Evolutionary conservation across 2,329 filamentous ascomycete genomes (phyloP), one percentile per base, ranked within the genome.

Genomic region (Arthrobotrys pseudoclavata): DNA sequence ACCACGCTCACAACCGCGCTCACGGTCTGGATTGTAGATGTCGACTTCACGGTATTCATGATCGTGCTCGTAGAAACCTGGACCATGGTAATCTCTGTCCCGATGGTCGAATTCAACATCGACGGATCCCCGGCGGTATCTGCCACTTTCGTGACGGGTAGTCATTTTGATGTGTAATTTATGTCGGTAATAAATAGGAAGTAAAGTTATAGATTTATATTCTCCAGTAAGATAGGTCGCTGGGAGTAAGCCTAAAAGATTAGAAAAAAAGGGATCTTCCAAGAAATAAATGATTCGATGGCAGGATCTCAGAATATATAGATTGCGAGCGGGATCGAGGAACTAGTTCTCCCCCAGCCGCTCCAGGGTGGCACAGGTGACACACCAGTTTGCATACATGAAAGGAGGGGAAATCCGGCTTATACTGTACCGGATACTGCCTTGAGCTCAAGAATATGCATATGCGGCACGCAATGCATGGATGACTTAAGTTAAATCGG

Each of bases 91-190:
- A 20, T 72, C 69, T n/a, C 63, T 45, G 55, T 79, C 75, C 18
- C 69, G 69, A n/a, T 79, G 69, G 22, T 79, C 75, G 48, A 79
- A 64, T 20, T 72, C 75, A 45, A 79, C 75, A 18, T 79, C 75
- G 37, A 74, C 69, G 31, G 63, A 52, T 34, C 75, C 69, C 47
- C 75, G 53, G n/a, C 75, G 68, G 62, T 42, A 61, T 20, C 29
- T 60, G 63, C 70, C 69, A 24, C 29, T 62, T 47, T 77, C 74
- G 67, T 77, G 37, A 40, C 67, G 74, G 47, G 45, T 63, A 53
- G 67, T 42, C 67, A 70, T 76, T 29, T 40, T 63, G 47, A 67
- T 61, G 7, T 55, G 31, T 60, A 18, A 26, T 40, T 13, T 48
- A 3, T 13, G n/a, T 60, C 7, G 29, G n/a, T n/a, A n/a, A n/a